phyloP scores from a whole-genome alignment of 1,284 basidiomycete species.

The Tilletia horrida region DNA sequence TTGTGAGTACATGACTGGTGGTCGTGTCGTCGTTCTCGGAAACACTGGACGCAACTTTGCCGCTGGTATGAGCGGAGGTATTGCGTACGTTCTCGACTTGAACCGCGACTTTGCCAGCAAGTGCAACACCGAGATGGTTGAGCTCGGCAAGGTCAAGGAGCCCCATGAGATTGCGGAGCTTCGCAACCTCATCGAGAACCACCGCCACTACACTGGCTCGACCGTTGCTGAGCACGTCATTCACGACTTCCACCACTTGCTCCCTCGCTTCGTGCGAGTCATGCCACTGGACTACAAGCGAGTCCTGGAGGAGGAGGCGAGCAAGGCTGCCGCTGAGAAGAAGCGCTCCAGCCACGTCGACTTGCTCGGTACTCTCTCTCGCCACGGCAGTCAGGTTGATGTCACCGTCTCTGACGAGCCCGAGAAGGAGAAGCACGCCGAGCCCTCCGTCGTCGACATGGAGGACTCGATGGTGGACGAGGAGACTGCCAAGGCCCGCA shows the following conservation, averaged over 20 bases:
- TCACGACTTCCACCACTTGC: conserved; percentile 50
- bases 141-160: conserved; percentile 47
- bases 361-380: conserved; percentile 49
- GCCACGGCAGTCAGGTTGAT: conserved; percentile 48
- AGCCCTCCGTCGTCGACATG: conserved; percentile 48
- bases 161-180: conserved; percentile 52
- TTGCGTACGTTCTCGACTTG: conserved; percentile 52
- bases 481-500: conserved; percentile 44
- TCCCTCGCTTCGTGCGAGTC: conserved; percentile 51
- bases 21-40: conserved; percentile 44
- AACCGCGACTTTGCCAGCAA: conserved; percentile 46
- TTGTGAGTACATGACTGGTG: conserved; percentile 48
- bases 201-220: conserved; percentile 52
- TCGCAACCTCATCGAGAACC: conserved; percentile 52
- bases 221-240: conserved; percentile 49
- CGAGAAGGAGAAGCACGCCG: conserved; percentile 34
- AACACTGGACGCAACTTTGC: conserved; percentile 43
- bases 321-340: conserved; percentile 52
- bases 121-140: conserved; percentile 53
- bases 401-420: conserved; percentile 36
- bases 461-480: conserved; percentile 53
- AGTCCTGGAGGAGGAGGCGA: conserved; percentile 51
- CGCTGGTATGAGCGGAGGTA: conserved; percentile 49
- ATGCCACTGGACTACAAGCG: conserved; percentile 53
- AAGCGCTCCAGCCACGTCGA: conserved; percentile 53